These are phyloP conservation scores for Comarum palustre DNA, from an alignment of 306 rosid genomes.

Conservation along the genomic window DNA sequence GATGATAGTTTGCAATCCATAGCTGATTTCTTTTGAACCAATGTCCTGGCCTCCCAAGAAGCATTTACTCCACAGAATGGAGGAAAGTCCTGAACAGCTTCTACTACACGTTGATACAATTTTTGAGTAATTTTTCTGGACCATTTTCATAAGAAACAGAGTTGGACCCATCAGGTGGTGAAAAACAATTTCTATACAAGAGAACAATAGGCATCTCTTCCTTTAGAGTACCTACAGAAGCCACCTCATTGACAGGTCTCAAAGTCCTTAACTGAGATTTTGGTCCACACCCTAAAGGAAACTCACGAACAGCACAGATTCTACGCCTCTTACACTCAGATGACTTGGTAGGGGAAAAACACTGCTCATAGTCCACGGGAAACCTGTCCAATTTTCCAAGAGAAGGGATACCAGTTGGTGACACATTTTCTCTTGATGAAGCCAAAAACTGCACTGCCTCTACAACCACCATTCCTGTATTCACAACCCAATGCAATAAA, in stretches of 20 bases:
- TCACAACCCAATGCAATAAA: conserved; percentile 12
- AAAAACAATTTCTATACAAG: neutral
- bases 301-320: conserved; percentile 67
- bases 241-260: neutral
- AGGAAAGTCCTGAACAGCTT: conserved; percentile 69
- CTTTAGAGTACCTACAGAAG: neutral
- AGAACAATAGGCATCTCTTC: neutral
- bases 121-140: conserved; percentile 25
- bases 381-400: conserved; percentile 19
- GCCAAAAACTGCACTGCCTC: conserved; percentile 24
- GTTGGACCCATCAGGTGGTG: neutral
- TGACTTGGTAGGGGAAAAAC: conserved; percentile 16
- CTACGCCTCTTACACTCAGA: conserved; percentile 42
- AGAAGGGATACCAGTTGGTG: conserved; percentile 35
- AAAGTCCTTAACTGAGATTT: conserved; percentile 15
- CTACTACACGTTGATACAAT: conserved; percentile 49
- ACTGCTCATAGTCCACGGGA: conserved; percentile 38
- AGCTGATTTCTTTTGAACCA: conserved; percentile 27
- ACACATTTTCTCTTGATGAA: conserved; percentile 23
- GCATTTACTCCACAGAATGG: conserved; percentile 64
- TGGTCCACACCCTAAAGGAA: conserved; percentile 72
- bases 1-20: conserved; percentile 28
- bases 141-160: conserved; percentile 14
- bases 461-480: conserved; percentile 11
- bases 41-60: conserved; percentile 22